These are phyloP conservation scores for Naegleria fowleri DNA, from an alignment of 208 protist genomes.

Conservation along the genomic window DNA sequence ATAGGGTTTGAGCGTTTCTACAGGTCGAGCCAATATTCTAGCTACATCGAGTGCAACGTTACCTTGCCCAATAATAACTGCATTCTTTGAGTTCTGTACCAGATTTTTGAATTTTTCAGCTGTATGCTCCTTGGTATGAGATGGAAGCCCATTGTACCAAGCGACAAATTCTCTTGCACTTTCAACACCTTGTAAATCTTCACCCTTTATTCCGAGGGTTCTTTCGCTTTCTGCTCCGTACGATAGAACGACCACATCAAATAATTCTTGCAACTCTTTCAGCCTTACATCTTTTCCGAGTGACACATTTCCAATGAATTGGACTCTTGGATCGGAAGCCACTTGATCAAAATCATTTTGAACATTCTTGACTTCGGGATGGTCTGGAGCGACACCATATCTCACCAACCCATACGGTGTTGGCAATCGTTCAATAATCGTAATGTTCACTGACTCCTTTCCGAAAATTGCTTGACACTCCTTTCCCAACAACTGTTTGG, in stretches of 20 bases:
- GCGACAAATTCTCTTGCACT: slow-evolving; percentile 77
- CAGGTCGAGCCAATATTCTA: slow-evolving; percentile 67
- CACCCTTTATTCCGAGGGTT: slow-evolving; percentile 66
- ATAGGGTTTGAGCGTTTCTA: slow-evolving; percentile 67
- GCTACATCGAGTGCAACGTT: slow-evolving; percentile 91
- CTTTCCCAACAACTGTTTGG: slow-evolving; percentile 66
- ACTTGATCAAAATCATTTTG: slow-evolving; percentile 74
- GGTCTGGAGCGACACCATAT: slow-evolving; percentile 93
- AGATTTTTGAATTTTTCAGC: slow-evolving; percentile 29
- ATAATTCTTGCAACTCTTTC: slow-evolving; percentile 61
- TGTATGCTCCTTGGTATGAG: slow-evolving; percentile 54
- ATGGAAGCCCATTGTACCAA: slow-evolving; percentile 92
- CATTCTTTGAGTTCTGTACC: neutral
- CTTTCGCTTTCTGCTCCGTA: slow-evolving; percentile 71
- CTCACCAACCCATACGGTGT: slow-evolving; percentile 91
- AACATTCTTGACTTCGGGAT: slow-evolving; percentile 92
- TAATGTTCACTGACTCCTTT: slow-evolving; percentile 59
- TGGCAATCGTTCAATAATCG: slow-evolving; percentile 84
- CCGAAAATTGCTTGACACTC: neutral
- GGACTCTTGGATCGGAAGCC: slow-evolving; percentile 47
- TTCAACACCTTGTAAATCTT: slow-evolving; percentile 59
- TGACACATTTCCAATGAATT: slow-evolving; percentile 73
- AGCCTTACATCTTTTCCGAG: slow-evolving; percentile 69
- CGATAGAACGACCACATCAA: slow-evolving; percentile 82
- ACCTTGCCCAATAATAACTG: slow-evolving; percentile 76